Evolutionary conservation across 257 asterid genomes (phyloP).

Genomic region (Solanum bukasovii): DNA sequence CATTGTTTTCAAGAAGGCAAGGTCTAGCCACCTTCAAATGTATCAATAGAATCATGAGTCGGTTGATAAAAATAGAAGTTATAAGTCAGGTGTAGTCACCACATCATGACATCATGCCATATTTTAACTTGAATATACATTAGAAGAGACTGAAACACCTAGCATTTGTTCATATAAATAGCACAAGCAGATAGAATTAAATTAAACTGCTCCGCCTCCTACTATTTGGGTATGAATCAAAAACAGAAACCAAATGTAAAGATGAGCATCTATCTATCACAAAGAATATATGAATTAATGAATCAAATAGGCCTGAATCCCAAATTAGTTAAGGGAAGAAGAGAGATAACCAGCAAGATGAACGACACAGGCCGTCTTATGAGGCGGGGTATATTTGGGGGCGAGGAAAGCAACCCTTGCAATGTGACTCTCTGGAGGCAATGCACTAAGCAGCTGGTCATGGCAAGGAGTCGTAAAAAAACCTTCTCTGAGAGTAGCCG

Average conservation of each 20-base stretch:
- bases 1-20: neutral
- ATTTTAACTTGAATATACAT: neutral
- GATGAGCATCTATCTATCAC: neutral
- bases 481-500: slow-evolving; percentile 77
- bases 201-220: neutral
- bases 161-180: neutral
- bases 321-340: neutral
- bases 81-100: neutral
- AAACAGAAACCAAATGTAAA: neutral
- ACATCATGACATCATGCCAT: neutral
- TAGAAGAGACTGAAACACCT: neutral
- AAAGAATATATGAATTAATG: neutral
- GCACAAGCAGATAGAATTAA: neutral
- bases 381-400: slow-evolving; percentile 49
- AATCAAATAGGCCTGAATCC: neutral
- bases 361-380: slow-evolving; percentile 83
- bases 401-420: slow-evolving; percentile 86
- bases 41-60: neutral
- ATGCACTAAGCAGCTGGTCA: slow-evolving; percentile 64
- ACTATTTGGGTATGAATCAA: neutral
- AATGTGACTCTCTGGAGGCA: slow-evolving; percentile 83
- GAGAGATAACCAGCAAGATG: slow-evolving; percentile 79
- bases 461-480: slow-evolving; percentile 73
- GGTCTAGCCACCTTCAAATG: neutral
- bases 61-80: neutral